Percentiles rank a stretch among this genome's conserved stretches.
These are phyloP conservation scores for Striga asiatica DNA, from an alignment of 257 asterid genomes.

Conservation along the genomic window DNA sequence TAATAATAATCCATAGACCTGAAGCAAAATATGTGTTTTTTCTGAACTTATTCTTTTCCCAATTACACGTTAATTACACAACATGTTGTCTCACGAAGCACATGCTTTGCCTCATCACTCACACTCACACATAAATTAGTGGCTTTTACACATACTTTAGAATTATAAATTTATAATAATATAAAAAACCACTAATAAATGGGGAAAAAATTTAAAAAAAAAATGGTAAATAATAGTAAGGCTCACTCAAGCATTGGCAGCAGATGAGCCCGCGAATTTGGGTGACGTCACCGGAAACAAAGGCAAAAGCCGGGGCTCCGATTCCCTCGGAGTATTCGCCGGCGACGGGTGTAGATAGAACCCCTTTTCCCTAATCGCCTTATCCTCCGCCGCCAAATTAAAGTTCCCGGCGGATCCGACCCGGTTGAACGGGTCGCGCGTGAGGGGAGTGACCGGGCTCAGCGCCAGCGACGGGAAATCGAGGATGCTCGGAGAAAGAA, in stretches of 20 bases:
- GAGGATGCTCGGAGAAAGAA: slow-evolving; percentile 74
- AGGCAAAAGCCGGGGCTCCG: slow-evolving; percentile 81
- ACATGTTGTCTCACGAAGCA: slow-evolving; percentile 19
- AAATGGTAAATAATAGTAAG: neutral
- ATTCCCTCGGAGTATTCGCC: slow-evolving; percentile 64
- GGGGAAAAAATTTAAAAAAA: too few species aligned
- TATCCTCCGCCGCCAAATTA: slow-evolving; percentile 62
- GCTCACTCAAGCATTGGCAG: slow-evolving; percentile 37
- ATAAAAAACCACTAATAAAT: neutral
- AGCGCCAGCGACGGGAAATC: slow-evolving; percentile 75
- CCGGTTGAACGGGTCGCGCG: slow-evolving; percentile 75
- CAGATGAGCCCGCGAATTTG: slow-evolving; percentile 45
- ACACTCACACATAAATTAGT: slow-evolving; percentile 31
- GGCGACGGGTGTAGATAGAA: slow-evolving; percentile 85
- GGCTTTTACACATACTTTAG: slow-evolving; percentile 18
- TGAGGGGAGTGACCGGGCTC: slow-evolving; percentile 91
- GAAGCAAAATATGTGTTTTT: too few species aligned
- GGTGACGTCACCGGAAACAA: slow-evolving; percentile 83
- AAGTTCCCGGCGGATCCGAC: slow-evolving; percentile 19
- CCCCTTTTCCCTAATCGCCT: slow-evolving; percentile 64
- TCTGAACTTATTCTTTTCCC: slow-evolving; percentile 6
- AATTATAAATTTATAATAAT: slow-evolving; percentile 1
- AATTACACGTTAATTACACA: slow-evolving; percentile 25
- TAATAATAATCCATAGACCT: too few species aligned
- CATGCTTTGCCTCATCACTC: too few species aligned